Evolutionary conservation across 345 rosid genomes (phyloP).

Genomic region (Populus ilicifolia): DNA sequence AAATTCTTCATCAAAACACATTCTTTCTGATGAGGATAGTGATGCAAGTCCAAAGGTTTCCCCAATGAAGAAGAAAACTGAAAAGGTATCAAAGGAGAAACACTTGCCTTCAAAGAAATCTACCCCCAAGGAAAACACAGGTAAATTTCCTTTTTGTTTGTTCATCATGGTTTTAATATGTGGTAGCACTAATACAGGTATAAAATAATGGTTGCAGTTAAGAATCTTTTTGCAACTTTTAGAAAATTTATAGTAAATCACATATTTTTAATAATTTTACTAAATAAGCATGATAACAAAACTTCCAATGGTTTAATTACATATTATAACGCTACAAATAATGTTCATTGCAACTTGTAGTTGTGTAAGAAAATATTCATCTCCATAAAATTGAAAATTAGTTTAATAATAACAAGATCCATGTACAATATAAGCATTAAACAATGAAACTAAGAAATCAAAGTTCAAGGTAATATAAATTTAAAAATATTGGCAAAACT

Average conservation of each 20-base stretch:
- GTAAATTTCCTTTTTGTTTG: conserved; percentile 25
- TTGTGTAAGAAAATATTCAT: not conserved
- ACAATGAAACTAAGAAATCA: too few species aligned
- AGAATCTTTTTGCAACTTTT: not conserved
- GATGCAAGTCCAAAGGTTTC: conserved; percentile 56
- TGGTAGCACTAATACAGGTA: not conserved
- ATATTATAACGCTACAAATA: too few species aligned
- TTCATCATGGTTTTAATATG: not conserved
- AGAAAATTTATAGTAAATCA: too few species aligned
- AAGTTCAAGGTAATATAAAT: too few species aligned
- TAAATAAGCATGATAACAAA: not conserved
- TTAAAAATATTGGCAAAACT: too few species aligned
- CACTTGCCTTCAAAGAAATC: conserved; percentile 46
- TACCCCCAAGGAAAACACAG: conserved; percentile 61
- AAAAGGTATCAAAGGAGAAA: conserved; percentile 36
- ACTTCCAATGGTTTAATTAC: not conserved
- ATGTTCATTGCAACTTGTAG: not conserved
- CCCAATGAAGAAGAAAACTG: conserved; percentile 54
- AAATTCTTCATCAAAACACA: conserved; percentile 42
- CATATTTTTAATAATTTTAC: too few species aligned
- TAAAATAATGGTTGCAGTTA: not conserved
- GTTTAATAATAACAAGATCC: not conserved
- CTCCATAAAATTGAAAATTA: not conserved
- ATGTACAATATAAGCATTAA: not conserved
- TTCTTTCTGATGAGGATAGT: conserved; percentile 50